Evolutionary conservation across 352 stramenopile genomes (phyloP), one percentile per base, ranked within the genome.

Genomic region (Blastocystis sp.): DNA sequence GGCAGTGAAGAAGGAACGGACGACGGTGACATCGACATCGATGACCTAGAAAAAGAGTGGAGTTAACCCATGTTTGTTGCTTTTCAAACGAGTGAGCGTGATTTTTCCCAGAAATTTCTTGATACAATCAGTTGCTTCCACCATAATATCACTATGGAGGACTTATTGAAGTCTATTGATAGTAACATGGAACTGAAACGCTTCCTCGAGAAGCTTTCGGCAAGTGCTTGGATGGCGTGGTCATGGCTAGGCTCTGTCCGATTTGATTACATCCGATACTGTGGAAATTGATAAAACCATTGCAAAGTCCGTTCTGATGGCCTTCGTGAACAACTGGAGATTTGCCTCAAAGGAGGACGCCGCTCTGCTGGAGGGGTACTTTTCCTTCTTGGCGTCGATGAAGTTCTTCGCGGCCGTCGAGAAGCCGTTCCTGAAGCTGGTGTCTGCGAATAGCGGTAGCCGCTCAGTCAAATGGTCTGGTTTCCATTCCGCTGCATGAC

Each of bases 21-120:
- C 40, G 28, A 54, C 48, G 48, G 14, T 57, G 78, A 88, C 43
- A 63, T 88, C 52, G 78, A 88, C 4, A 63, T 88, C 2, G 78
- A 88, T 40, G 78, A 88, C 65, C 43, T 88, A 17, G 78, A 88
- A 60, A 88, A 34, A 77, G 78, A 88, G 45, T 88, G 74, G 74
- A 84, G 48, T 69, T 54, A 70, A 69, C 24, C n/a, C 38, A 14
- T 54, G 19, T 65, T 65, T 77, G 38, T 77, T 77, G 21, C 10
- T 77, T 4, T 43, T 52, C 45, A 52, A 6, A 34, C 54, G 2
- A 52, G 2, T 69, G 11, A 70, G 34, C 57, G 66, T 43, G 74
- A 84, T 69, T 38, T 68, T 84, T 84, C 74, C 60, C 38, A 28
- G 74, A 84, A 84, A 84, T 69, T 68, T 62, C 57, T 84, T 42